These are phyloP conservation scores for Colletotrichum viniferum DNA, from an alignment of 2,329 filamentous ascomycete genomes.

Conservation along the genomic window DNA sequence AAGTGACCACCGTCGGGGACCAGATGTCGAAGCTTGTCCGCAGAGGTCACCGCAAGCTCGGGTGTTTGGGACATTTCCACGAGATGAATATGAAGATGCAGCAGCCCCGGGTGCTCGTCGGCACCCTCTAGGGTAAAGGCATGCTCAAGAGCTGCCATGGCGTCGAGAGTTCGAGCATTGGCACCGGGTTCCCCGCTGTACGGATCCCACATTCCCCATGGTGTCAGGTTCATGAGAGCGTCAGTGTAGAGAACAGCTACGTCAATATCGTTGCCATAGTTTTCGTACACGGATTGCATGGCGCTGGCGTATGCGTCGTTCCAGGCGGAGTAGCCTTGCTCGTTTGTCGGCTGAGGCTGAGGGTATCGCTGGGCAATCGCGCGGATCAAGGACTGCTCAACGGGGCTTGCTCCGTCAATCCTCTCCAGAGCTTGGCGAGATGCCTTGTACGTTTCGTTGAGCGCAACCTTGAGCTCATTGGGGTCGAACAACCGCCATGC, in stretches of 20 bases:
- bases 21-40: slow-evolving; percentile 24
- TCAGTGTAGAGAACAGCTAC: slow-evolving; percentile 24
- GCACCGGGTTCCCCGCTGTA: slow-evolving; percentile 12
- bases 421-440: slow-evolving; percentile 11
- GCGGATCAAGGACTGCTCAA: slow-evolving; percentile 21
- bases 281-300: slow-evolving; percentile 20
- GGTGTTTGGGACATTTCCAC: slow-evolving; percentile 29
- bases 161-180: background rate
- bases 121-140: slow-evolving; percentile 19
- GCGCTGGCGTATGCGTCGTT: slow-evolving; percentile 24
- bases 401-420: background rate
- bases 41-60: slow-evolving; percentile 23
- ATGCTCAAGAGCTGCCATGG: slow-evolving; percentile 21
- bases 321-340: background rate
- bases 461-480: slow-evolving; percentile 13
- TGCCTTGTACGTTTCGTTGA: background rate
- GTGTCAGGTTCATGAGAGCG: slow-evolving; percentile 25
- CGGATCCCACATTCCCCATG: slow-evolving; percentile 21
- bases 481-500: slow-evolving; percentile 26
- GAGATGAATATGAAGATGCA: slow-evolving; percentile 28
- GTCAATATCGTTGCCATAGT: slow-evolving; percentile 12
- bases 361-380: slow-evolving; percentile 22
- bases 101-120: slow-evolving; percentile 23
- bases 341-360: background rate
- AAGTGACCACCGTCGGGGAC: slow-evolving; percentile 26